These are phyloP conservation scores for Dactylellina drechsleri DNA, from an alignment of 2,329 filamentous ascomycete genomes.

Conservation along the genomic window DNA sequence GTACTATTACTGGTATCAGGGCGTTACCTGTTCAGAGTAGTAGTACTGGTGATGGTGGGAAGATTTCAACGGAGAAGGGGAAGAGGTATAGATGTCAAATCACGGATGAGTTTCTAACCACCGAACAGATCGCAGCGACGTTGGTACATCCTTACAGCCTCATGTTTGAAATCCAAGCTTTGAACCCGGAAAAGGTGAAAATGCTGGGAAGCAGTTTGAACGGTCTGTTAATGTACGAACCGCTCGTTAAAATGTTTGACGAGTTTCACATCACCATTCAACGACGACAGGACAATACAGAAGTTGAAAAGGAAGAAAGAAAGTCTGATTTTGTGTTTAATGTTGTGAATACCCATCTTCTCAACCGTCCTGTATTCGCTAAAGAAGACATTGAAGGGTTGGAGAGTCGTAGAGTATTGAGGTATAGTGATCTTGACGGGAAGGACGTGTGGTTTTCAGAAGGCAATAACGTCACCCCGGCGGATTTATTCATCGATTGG, in stretches of 20 bases:
- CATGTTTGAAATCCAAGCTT: slow-evolving; percentile 21
- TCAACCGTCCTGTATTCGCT: slow-evolving; percentile 22
- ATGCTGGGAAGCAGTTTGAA: slow-evolving; percentile 10
- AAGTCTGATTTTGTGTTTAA: not conserved
- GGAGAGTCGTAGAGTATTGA: slow-evolving; percentile 9
- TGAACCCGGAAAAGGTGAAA: slow-evolving; percentile 9
- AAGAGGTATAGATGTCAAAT: slow-evolving; percentile 34
- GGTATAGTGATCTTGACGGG: slow-evolving; percentile 31
- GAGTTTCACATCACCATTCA: slow-evolving; percentile 27
- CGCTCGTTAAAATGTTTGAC: slow-evolving; percentile 29
- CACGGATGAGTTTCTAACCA: slow-evolving; percentile 27
- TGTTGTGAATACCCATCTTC: slow-evolving; percentile 6
- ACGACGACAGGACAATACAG: not conserved
- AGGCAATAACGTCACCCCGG: not conserved
- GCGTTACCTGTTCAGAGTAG: not conserved
- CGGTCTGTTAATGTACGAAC: slow-evolving; percentile 16
- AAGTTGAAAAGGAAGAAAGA: not conserved
- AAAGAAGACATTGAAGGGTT: slow-evolving; percentile 14
- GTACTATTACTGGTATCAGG: not conserved
- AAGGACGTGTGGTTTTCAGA: slow-evolving; percentile 20
- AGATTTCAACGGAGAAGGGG: too few species aligned
- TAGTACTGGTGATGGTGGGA: not conserved
- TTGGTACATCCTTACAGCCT: slow-evolving; percentile 33
- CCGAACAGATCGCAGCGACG: slow-evolving; percentile 10
- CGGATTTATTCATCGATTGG: slow-evolving; percentile 19